Evolutionary conservation across 768 basidiomycete genomes (phyloP).

Genomic region (Trametes cinnabarina): DNA sequence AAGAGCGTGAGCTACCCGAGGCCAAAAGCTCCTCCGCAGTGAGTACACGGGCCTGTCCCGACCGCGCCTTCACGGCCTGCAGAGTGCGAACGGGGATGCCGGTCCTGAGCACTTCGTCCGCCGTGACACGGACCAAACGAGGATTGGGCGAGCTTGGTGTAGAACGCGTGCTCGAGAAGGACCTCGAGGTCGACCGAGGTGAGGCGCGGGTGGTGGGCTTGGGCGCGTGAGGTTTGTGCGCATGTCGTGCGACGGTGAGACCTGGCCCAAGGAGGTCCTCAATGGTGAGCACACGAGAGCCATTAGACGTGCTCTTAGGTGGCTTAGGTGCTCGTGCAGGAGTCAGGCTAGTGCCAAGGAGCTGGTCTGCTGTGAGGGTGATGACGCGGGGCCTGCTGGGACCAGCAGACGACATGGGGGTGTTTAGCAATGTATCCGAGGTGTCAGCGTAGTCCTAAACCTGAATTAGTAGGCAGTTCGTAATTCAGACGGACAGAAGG

Average conservation of each 20-base stretch:
- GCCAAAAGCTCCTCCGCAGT: slow-evolving; percentile 60
- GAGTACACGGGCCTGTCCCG: slow-evolving; percentile 32
- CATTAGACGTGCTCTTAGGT: background rate
- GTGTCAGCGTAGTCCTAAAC: too few species aligned
- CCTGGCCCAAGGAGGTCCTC: slow-evolving; percentile 15
- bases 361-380: slow-evolving; percentile 18
- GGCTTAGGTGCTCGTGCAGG: slow-evolving; percentile 7
- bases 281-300: slow-evolving; percentile 7
- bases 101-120: slow-evolving; percentile 16
- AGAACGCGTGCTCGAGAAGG: background rate
- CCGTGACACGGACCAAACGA: slow-evolving; percentile 7
- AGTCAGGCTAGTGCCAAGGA: slow-evolving; percentile 14
- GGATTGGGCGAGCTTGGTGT: background rate
- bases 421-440: too few species aligned
- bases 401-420: slow-evolving; percentile 1
- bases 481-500: too few species aligned
- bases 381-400: slow-evolving; percentile 11
- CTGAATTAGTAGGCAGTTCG: too few species aligned
- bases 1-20: slow-evolving; percentile 12
- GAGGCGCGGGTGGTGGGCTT: background rate
- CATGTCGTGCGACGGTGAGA: slow-evolving; percentile 11
- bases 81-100: slow-evolving; percentile 16
- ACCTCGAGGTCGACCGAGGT: background rate
- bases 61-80: slow-evolving; percentile 15
- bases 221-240: background rate